Evolutionary conservation across 768 basidiomycete genomes (phyloP), one percentile per base, ranked within the genome.

Genomic region (Panaeolus papilionaceus): DNA sequence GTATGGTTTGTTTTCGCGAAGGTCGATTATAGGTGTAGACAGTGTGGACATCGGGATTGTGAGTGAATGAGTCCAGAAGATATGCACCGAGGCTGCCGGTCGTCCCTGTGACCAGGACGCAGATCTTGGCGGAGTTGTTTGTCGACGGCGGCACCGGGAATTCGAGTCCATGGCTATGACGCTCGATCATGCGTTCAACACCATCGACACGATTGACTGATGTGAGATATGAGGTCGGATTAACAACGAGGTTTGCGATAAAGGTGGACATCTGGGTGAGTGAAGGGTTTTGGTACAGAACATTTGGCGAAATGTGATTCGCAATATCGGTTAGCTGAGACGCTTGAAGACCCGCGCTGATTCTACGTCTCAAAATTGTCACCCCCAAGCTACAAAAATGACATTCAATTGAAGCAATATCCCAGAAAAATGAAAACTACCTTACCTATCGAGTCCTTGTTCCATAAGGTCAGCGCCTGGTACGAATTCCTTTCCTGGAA

Each of bases 21-120:
- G 70, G 71, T 6, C 80, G 72, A 67, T 82, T 81, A 20, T 81
- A 66, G 0, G 76, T 73, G 58, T 81, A 82, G 7, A 82, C 71
- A 38, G 67, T 72, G 38, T 71, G 65, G 1, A 79, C 75, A 2
- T 23, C 39, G 0, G 68, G 47, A 3, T 74, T 68, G 23, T 70
- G 47, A 33, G 80, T 67, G 18, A 82, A 73, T 4, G 64, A 66
- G 0, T 75, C 73, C 38, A 84, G 71, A n/a, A 81, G 62, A 61
- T 79, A 76, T 1, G 81, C 78, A 14, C 83, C 82, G 1, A 84
- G 75, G 10, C 77, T 78, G 9, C 83, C 83, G 8, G 83, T 84
- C 0, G 82, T 79, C 16, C 83, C 82, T 3, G 83, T 84, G 38
- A 84, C 68, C 1, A 83, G 74, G 5, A 81, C 75, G 47, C 47